Conservation (phyloP, 2,329 filamentous ascomycete genomes). For the Thermothelomyces thermophilus region DNA sequence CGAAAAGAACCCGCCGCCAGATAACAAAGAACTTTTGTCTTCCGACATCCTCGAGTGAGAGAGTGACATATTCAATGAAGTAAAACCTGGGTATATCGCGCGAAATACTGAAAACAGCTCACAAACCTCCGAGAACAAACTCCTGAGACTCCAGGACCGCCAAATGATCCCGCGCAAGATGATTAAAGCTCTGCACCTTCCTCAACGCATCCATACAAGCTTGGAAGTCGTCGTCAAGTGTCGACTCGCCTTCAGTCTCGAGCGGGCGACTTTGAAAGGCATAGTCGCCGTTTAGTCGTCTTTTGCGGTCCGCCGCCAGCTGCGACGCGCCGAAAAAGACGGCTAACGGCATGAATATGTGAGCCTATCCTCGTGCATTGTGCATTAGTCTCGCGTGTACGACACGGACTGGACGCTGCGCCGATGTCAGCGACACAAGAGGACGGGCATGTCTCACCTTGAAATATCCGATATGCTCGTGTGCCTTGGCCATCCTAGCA, state of each 20-base stretch:
- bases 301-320: constrained; percentile 9
- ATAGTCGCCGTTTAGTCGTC: background rate
- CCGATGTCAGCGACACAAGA: background rate
- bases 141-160: constrained; percentile 16
- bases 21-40: too few relatives aligned
- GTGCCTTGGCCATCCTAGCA: constrained; percentile 18
- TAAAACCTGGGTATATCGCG: background rate
- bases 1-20: too few relatives aligned
- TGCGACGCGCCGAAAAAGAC: constrained; percentile 18
- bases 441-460: constrained; percentile 18
- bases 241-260: constrained; percentile 1
- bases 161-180: constrained; percentile 21
- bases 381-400: constrained; percentile 10
- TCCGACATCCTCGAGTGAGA: too few relatives aligned
- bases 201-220: constrained; percentile 19
- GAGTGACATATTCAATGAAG: background rate
- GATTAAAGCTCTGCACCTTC: constrained; percentile 25
- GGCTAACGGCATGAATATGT: constrained; percentile 23
- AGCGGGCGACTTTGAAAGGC: background rate
- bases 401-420: background rate
- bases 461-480: constrained; percentile 24
- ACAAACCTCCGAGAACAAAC: constrained; percentile 6
- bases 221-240: constrained; percentile 10
- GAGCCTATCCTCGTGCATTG: constrained; percentile 16
- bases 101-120: background rate